Conservation (phyloP, 441 rosid species). For the Raphanus hybrid region DNA sequence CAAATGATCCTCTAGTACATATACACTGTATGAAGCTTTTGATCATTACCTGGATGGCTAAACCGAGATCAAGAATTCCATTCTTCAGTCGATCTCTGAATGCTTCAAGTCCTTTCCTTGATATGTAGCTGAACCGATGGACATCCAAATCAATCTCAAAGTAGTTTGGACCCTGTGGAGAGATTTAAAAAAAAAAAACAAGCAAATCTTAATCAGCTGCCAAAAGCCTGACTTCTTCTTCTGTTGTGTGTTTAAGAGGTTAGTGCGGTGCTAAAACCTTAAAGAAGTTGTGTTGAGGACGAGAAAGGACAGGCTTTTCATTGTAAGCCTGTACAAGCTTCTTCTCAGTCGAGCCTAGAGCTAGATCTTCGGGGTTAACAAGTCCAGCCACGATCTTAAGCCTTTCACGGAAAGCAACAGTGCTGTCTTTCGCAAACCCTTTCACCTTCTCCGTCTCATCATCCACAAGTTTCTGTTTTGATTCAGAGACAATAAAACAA, state of each 20-base stretch:
- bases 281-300: constrained; percentile 87
- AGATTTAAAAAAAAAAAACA: not conserved
- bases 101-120: constrained; percentile 88
- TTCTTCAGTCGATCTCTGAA: constrained; percentile 78
- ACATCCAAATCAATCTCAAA: constrained; percentile 95
- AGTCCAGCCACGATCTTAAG: constrained; percentile 84
- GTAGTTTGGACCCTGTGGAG: constrained; percentile 78
- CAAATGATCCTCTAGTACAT: not conserved
- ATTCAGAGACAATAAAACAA: not conserved
- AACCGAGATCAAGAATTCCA: constrained; percentile 79
- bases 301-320: constrained; percentile 93
- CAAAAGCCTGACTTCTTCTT: not conserved
- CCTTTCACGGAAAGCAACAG: constrained; percentile 86
- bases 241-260: constrained; percentile 11
- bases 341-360: constrained; percentile 75
- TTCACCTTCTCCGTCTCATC: constrained; percentile 88
- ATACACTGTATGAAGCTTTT: not conserved
- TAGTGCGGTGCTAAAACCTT: constrained; percentile 43
- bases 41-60: constrained; percentile 81
- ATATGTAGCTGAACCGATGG: constrained; percentile 89
- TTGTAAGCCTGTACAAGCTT: constrained; percentile 80
- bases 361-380: constrained; percentile 84
- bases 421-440: constrained; percentile 85
- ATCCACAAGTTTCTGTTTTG: constrained; percentile 73
- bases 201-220: not conserved